Evolutionary conservation across 2,329 filamentous ascomycete species (phyloP), one percentile per base, ranked within the genome.

Genomic region (Colletotrichum tamarilloi): DNA sequence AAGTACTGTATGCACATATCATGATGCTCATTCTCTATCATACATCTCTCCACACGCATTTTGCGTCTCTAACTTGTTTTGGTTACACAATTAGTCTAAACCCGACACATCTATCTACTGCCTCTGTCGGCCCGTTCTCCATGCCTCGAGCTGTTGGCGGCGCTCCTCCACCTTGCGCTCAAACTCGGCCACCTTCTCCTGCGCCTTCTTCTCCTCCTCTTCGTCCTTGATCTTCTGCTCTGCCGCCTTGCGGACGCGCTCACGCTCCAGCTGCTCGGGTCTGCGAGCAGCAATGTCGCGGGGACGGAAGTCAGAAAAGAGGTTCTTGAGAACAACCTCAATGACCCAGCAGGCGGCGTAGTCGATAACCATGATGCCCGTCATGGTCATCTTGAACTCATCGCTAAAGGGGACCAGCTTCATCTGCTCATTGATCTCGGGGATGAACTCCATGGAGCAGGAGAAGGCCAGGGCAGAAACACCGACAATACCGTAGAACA

Each of bases 401-500:
- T 88, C 88, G 38, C 87, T 93, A 83, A 99, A 99, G 3, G 94
- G 94, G 5, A 99, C 97, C 1, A 99, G 91, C 80, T 93, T 95
- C 85, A 99, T 92, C 83, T 94, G 92, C 84, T 96, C 90, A 84
- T 98, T 99, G 83, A 99, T 92, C 81, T 98, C 97, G 2, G 97
- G 97, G 62, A 98, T 88, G 79, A 99, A 95, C 82, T 99, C 97
- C 1, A 96, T 97, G 7, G 95, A 96, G 85, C 96, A 98, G 59
- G 93, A 92, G 83, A 99, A 98, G 6, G 97, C 96, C 35, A 99
- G 94, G 55, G 88, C 95, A 0, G 95, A 94, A 19, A 98, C 96
- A 76, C 93, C 93, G 53, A 99, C 86, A 68, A 99, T 95, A 73
- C 97, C 97, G 88, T 94, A 99, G 87, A 97, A 99, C 97, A 99